These are phyloP conservation scores for Entomophthora muscae DNA, from an alignment of 371 early-diverging fungal species.

Conservation along the genomic window DNA sequence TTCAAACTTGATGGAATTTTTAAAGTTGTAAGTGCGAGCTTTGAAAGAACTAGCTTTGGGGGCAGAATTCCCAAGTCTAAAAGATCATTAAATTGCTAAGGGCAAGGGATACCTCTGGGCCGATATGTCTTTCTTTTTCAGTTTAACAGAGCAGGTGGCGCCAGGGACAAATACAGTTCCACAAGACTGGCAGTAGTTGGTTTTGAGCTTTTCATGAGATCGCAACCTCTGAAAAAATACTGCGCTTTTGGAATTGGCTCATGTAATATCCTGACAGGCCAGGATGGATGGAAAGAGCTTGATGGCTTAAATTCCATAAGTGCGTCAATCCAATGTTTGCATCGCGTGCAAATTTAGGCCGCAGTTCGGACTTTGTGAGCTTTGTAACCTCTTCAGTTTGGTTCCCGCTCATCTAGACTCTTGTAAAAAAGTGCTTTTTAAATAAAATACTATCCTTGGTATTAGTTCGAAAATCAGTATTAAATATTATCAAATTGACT, in stretches of 20 bases:
- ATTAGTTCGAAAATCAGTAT: too few species aligned
- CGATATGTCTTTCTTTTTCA: neutral
- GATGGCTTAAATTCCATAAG: neutral
- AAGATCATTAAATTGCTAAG: neutral
- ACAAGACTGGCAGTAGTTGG: neutral
- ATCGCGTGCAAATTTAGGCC: neutral
- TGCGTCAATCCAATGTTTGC: neutral
- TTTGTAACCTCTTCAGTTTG: too few species aligned
- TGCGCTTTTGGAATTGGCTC: conserved; percentile 1
- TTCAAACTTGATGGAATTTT: neutral
- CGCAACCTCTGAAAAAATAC: neutral
- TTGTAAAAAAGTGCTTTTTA: too few species aligned
- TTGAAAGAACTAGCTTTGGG: neutral
- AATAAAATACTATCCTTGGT: too few species aligned
- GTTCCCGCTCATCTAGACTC: too few species aligned
- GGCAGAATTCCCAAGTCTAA: neutral
- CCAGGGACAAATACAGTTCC: neutral
- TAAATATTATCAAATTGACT: too few species aligned
- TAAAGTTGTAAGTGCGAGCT: neutral
- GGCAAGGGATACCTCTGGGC: neutral
- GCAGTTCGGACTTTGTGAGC: too few species aligned
- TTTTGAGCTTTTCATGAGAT: neutral
- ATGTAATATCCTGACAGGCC: neutral
- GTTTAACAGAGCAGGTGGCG: neutral
- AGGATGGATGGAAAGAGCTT: neutral